Evolutionary conservation across 257 asterid genomes (phyloP), one percentile per base, ranked within the genome.

Genomic region (Gardenia jasminoides): DNA sequence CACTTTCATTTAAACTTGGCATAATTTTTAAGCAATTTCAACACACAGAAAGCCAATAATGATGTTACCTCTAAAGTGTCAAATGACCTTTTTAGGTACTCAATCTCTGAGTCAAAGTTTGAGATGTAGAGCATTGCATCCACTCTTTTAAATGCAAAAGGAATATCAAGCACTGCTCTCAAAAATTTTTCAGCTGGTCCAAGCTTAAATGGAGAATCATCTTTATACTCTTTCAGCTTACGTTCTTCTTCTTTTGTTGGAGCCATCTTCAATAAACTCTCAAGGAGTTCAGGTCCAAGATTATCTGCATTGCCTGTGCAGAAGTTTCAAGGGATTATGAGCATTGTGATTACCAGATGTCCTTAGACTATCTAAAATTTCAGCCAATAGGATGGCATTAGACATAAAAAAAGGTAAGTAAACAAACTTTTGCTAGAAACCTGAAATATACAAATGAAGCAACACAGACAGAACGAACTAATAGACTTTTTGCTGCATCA

Each of bases 201-300:
- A 77, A 92, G 96, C 86, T 93, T 93, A 75, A 80, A 26, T 10
- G 90, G 93, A 61, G 98, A 91, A 81, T 90, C 95, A 41, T 91
- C 97, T 83, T 78, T 86, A 84, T 82, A 87, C 64, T 88, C 98
- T 80, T 84, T 90, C 44, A 96, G 88, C 84, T 96, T 96, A 24
- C 91, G 92, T 84, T 96, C 97, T 81, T 93, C 99, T 79, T 93
- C 99, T 88, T 91, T 88, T 9, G 88, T 90, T 16, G 99, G 99
- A 81, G 95, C 97, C 99, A 96, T 96, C 90, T 92, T 93, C 91
- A 93, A 70, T 76, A 96, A 87, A 85, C 91, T 91, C 87, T 96
- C 98, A 1, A 96, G 97, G 82, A 93, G 96, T 66, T 96, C 99
- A 0, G 94, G 82, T 64, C 98, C 97, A 67, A 93, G 94, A 33